Base-by-base conservation (phyloP, 1,139 yeast species). In the Arxiozyma heterogenica region DNA sequence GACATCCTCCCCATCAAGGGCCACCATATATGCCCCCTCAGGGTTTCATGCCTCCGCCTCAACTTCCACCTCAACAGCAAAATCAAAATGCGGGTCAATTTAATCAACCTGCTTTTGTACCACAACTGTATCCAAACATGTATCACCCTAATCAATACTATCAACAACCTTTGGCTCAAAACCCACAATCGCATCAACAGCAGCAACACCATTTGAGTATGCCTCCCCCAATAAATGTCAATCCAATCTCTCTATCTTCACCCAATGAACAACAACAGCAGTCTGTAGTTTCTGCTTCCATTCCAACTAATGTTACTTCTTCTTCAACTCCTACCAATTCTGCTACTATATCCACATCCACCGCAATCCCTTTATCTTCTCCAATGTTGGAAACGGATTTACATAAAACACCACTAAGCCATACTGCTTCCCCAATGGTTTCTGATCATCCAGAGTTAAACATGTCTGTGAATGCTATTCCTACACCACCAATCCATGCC, bases 241-340 rank as follows among this genome's bases (percentile, higher is more conserved):
- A 51, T n/a, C 54, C 51, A 52, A 42, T 51, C 34, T 48, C 44
- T 25, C 68, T 58, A 53, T 64, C 58, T 41, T 52, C 21, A 42
- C 60, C 46, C 38, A 57, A 44, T 34, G 55, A 44, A 47, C 53
- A 44, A 30, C 46, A 34, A 30, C 46, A 34, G 6, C 39, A 34
- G 6, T 6, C 17, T 34, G 39, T 34, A 34, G 39, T 34, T 3
- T n/a, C 17, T 34, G 6, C 39, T 12, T 9, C 39, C 6, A 9
- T 34, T 8, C n/a, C 39, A 15, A 34, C 39, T 34, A 34, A 27
- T 27, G 30, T 27, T 8, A 7, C 30, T 27, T 27, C 30, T 27
- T 8, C 39, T 15, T 15, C 39, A 15, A 34, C 39, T 34, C 17
- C 39, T 34, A 34, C 39, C 15, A 6, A 17, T 15, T 15, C 39